These are phyloP conservation scores for Alternaria tenuissima DNA, from an alignment of 2,329 filamentous ascomycete genomes.

Conservation along the genomic window DNA sequence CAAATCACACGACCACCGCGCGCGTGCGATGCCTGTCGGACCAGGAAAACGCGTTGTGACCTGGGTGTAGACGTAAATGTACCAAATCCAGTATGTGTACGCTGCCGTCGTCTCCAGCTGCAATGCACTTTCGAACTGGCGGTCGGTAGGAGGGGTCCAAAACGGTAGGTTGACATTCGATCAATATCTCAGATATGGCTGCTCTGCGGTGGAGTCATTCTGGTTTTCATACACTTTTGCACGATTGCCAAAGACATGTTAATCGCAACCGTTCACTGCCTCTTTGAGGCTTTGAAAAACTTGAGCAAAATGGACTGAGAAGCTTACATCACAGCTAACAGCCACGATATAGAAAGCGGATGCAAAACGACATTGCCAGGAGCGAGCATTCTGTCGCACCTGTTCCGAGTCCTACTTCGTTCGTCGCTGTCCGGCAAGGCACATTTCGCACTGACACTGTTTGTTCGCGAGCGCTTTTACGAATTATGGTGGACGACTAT, in stretches of 20 bases:
- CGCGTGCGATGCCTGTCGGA: background rate
- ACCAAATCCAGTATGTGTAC: background rate
- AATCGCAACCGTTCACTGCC: too few species aligned
- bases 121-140: background rate
- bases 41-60: background rate
- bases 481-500: background rate
- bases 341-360: too few species aligned
- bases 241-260: too few species aligned
- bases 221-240: too few species aligned
- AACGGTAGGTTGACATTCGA: background rate
- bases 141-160: background rate
- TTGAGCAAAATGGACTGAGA: too few species aligned
- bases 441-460: background rate
- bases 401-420: too few species aligned
- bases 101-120: background rate
- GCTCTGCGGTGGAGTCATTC: too few species aligned
- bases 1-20: background rate
- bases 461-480: background rate
- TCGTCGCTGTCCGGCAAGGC: background rate
- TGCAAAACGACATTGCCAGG: too few species aligned
- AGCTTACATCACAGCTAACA: too few species aligned
- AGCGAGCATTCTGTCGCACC: too few species aligned
- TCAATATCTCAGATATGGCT: background rate
- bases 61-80: background rate
- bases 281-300: too few species aligned